Percentiles rank a stretch among this genome's conserved stretches.
Conservation (phyloP, 2,329 filamentous ascomycete genomes). For the Diaporthe helianthi region DNA sequence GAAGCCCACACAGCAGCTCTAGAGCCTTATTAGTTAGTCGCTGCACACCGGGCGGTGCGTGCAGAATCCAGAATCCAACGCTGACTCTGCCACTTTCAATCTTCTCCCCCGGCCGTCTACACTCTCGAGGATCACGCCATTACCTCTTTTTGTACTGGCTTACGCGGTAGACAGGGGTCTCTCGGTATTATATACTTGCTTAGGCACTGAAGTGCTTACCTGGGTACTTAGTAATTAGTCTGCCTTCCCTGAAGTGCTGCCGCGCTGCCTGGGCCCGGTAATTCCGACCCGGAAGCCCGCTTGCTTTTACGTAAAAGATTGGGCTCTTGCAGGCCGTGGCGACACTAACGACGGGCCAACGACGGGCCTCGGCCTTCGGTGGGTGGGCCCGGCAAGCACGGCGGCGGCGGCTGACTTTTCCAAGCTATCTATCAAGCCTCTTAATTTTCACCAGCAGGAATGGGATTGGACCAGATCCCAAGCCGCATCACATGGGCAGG, state of each 20-base stretch:
- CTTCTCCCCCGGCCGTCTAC: background rate
- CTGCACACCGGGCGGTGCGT: background rate
- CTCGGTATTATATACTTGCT: too few relatives aligned
- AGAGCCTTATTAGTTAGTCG: too few relatives aligned
- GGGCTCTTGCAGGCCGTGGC: constrained; percentile 7
- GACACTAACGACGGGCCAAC: constrained; percentile 3
- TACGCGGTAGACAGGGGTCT: background rate
- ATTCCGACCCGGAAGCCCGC: background rate
- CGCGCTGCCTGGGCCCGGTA: constrained; percentile 11
- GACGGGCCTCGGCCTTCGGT: constrained; percentile 17
- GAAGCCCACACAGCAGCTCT: too few relatives aligned
- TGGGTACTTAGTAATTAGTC: too few relatives aligned
- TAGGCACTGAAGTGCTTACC: too few relatives aligned
- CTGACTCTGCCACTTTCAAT: background rate
- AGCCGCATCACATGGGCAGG: background rate
- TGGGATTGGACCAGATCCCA: background rate
- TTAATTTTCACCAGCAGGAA: background rate
- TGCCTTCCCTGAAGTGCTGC: background rate
- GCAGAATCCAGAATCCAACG: background rate
- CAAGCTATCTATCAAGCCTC: background rate
- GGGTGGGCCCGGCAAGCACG: constrained; percentile 19
- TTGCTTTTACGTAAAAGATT: constrained; percentile 26
- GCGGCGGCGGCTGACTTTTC: background rate
- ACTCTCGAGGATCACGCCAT: constrained; percentile 5
- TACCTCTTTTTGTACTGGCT: background rate